Base-by-base conservation (phyloP, 805 yeast species). In the Metschnikowia chrysomelidarum region DNA sequence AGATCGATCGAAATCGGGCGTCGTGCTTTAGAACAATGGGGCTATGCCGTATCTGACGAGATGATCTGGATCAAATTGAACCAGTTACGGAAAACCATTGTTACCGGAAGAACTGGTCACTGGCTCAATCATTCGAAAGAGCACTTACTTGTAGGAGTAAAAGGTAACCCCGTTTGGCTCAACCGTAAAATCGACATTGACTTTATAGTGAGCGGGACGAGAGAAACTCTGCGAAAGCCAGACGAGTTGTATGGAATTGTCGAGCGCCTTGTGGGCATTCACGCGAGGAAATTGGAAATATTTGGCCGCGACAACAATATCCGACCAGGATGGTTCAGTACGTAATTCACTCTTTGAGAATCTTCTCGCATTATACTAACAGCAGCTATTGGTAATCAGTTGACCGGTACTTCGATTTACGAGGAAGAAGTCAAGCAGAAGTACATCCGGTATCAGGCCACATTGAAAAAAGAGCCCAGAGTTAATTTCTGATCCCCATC, bases 41-140 rank as follows among this genome's bases (percentile, higher is more conserved):
- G 97, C 1, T 89, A 89, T 55, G 55, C 60, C 23, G 76, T 82
- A 4, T 62, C 76, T 15, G 91, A 88, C 56, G 97, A 89, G 56
- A 59, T 89, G 43, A 75, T 89, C 7, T 89, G 98, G 98, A 75
- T 87, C 40, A 89, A 89, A 57, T 78, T 93, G 4, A 89, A 89
- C 57, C 97, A 91, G 56, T 62, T 91, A 42, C 77, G 82, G 14
- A 67, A 95, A 41, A 89, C 96, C 0, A 88, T 89, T 27, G 88
- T 94, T 41, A 91, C 98, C 0, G 98, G 98, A 1, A 67, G 97
- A 45, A 89, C 98, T 0, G 98, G 98, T 0, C 98, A 89, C 57
- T 89, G 98, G 98, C 68, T 89, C 34, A 89, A 89, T 54, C 98
- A 89, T 59, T 84, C 96, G 0, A 89, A 89, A 50, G 98, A 89